Evolutionary conservation across 106 monocot species (phyloP).

Genomic region (Platanthera guangdongensis): DNA sequence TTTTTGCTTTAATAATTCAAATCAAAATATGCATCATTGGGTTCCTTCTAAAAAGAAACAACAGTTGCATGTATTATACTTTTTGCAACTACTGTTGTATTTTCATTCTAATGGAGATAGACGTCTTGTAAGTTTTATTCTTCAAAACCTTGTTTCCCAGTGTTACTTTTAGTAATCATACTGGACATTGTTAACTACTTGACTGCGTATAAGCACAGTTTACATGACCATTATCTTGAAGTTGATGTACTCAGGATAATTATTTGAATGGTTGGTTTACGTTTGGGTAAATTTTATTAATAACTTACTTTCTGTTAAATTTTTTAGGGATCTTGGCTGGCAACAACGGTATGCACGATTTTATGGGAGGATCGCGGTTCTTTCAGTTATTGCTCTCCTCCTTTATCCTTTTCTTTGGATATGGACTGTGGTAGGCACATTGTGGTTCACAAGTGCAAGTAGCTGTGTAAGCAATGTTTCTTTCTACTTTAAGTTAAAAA

Average conservation of each 20-base stretch:
- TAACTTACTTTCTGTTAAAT: background rate
- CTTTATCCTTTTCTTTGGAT: slow-evolving; percentile 97
- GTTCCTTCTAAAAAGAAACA: too few relatives aligned
- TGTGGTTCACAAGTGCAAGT: slow-evolving; percentile 87
- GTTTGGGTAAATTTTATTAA: slow-evolving; percentile 7
- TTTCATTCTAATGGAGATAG: background rate
- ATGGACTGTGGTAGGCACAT: slow-evolving; percentile 91
- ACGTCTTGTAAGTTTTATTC: background rate
- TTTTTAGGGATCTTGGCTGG: slow-evolving; percentile 85
- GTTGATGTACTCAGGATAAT: background rate
- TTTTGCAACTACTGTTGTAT: background rate
- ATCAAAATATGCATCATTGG: too few relatives aligned
- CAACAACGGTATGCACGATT: slow-evolving; percentile 89
- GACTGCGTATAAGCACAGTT: background rate
- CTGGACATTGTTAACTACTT: background rate
- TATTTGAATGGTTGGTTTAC: background rate
- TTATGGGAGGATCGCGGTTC: slow-evolving; percentile 81
- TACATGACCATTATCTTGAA: background rate
- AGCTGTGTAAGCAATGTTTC: slow-evolving; percentile 65
- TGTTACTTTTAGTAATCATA: background rate
- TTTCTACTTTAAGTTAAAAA: background rate
- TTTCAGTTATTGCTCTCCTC: slow-evolving; percentile 69
- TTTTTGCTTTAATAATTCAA: too few relatives aligned
- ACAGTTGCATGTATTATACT: too few relatives aligned
- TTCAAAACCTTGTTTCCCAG: background rate